Conservation (phyloP, 352 stramenopile genomes). For the Globisporangium apiculatum region DNA sequence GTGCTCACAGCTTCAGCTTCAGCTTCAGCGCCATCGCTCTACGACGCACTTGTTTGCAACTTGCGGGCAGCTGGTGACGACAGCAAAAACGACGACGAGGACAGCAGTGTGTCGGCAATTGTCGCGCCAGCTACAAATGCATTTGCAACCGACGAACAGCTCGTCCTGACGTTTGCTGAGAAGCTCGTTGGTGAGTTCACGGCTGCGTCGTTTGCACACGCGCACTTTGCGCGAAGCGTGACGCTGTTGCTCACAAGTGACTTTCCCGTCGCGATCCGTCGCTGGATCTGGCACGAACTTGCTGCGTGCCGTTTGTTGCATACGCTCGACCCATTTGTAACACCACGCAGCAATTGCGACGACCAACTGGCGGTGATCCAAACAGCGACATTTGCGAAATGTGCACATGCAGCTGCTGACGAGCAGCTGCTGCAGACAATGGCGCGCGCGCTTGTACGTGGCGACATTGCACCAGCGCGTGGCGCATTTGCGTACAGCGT, state of each 20-base stretch:
- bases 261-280: constrained; percentile 46
- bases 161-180: constrained; percentile 63
- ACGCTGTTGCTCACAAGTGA: constrained; percentile 52
- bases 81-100: constrained; percentile 7
- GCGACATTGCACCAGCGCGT: constrained; percentile 22
- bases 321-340: constrained; percentile 30
- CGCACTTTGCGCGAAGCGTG: constrained; percentile 54
- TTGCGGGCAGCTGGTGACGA: constrained; percentile 31
- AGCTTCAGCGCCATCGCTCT: constrained; percentile 21
- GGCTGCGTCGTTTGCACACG: constrained; percentile 56
- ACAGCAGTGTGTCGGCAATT: constrained; percentile 3
- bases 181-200: constrained; percentile 63
- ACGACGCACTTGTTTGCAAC: constrained; percentile 40
- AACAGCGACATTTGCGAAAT: constrained; percentile 24
- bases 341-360: too few species aligned
- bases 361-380: too few species aligned
- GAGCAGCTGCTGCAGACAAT: constrained; percentile 39
- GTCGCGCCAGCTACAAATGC: not conserved
- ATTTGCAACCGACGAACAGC: constrained; percentile 42
- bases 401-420: constrained; percentile 22
- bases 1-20: constrained; percentile 13
- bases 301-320: constrained; percentile 42
- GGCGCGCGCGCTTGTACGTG: constrained; percentile 31
- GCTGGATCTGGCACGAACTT: constrained; percentile 71
- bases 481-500: constrained; percentile 52